A percentile compares a stretch with the other conserved stretches of the same genome.
phyloP scores from a whole-genome alignment of 2,329 filamentous ascomycete species.

The Pseudocercospora vitis region DNA sequence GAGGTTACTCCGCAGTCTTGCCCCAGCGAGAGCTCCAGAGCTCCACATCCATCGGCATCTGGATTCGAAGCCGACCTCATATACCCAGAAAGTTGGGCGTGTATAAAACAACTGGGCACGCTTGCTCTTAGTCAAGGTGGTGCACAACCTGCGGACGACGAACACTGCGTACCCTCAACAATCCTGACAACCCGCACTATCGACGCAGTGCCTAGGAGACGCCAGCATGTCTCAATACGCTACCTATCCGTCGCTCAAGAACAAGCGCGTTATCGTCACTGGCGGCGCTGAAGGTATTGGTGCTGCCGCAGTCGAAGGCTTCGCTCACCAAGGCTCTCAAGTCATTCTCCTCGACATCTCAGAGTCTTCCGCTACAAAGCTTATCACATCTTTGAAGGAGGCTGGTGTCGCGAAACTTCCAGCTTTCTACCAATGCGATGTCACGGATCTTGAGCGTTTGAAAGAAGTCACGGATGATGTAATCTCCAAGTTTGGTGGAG shows the following conservation, averaged over 20 bases:
- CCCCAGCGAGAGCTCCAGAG: slow-evolving; percentile 4
- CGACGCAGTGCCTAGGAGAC: no score
- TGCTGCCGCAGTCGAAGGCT: slow-evolving; percentile 58
- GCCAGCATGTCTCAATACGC: slow-evolving; percentile 25
- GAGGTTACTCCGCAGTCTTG: slow-evolving; percentile 6
- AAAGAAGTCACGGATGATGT: slow-evolving; percentile 47
- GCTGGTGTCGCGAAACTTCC: slow-evolving; percentile 19
- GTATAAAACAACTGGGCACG: background rate
- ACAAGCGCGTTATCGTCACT: slow-evolving; percentile 63
- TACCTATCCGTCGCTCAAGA: slow-evolving; percentile 44
- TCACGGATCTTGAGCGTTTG: slow-evolving; percentile 55
- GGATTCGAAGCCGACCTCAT: slow-evolving; percentile 1
- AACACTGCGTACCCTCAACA: no score
- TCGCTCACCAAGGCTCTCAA: slow-evolving; percentile 58
- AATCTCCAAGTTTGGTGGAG: slow-evolving; percentile 46
- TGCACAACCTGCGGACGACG: no score
- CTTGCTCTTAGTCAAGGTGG: no score
- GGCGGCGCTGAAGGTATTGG: slow-evolving; percentile 67
- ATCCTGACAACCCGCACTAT: no score
- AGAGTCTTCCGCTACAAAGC: slow-evolving; percentile 49
- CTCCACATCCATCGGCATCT: slow-evolving; percentile 8
- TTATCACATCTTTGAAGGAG: slow-evolving; percentile 44
- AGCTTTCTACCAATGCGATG: slow-evolving; percentile 48
- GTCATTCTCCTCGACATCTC: slow-evolving; percentile 64
- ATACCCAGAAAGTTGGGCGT: background rate